Percentiles rank a stretch among this genome's conserved stretches.
phyloP scores from a whole-genome alignment of 2,329 filamentous ascomycete genomes.

The Cryphonectria radicalis region DNA sequence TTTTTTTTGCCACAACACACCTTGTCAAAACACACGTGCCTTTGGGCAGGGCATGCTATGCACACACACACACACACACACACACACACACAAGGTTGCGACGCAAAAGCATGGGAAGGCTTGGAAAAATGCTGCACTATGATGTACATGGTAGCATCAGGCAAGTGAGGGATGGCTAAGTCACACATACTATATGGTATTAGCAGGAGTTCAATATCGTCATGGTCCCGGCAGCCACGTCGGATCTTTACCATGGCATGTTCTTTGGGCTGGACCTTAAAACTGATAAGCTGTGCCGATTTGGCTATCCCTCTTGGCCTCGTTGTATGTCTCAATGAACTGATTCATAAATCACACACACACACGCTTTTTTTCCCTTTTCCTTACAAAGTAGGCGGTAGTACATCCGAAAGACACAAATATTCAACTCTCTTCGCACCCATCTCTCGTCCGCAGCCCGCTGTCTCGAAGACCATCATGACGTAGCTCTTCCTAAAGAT shows the following conservation, averaged over 20 bases:
- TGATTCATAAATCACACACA: conserved; percentile 1
- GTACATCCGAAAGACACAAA: not conserved
- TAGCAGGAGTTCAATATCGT: not conserved
- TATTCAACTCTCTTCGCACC: not conserved
- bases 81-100: not conserved
- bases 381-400: not conserved
- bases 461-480: not conserved
- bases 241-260: not conserved
- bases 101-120: too few relatives aligned
- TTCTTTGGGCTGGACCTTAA: not conserved
- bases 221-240: not conserved
- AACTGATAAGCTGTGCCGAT: not conserved
- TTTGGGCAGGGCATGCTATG: not conserved
- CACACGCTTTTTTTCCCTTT: not conserved
- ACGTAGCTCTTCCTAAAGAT: not conserved
- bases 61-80: not conserved
- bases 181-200: not conserved
- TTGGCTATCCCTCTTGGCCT: not conserved
- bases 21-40: not conserved
- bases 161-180: not conserved
- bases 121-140: not conserved
- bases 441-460: not conserved
- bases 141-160: not conserved
- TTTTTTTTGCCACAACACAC: not conserved
- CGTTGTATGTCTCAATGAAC: not conserved